phyloP scores from a whole-genome alignment of 2,329 filamentous ascomycete species.

The Trichocomaceae sp. region DNA sequence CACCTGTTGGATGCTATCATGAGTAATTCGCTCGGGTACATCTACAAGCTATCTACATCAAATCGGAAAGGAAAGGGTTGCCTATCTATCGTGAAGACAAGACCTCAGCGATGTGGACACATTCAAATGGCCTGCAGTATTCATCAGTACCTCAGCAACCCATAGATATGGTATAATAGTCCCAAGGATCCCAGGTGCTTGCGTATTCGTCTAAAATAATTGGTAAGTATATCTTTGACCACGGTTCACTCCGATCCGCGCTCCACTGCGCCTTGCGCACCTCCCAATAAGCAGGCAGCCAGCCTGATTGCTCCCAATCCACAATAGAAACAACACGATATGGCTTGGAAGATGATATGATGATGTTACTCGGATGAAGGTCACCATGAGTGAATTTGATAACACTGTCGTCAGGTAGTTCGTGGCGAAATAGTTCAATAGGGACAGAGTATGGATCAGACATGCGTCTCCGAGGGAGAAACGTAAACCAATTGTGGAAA shows the following conservation, averaged over 20 bases:
- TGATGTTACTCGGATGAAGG: slow-evolving; percentile 27
- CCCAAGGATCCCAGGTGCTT: slow-evolving; percentile 25
- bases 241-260: neutral
- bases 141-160: slow-evolving; percentile 11
- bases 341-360: slow-evolving; percentile 20
- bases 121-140: too few species aligned
- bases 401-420: slow-evolving; percentile 22
- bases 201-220: slow-evolving; percentile 25
- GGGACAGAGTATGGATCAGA: slow-evolving; percentile 12
- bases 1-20: too few species aligned
- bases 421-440: slow-evolving; percentile 15
- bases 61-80: too few species aligned
- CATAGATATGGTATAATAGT: slow-evolving; percentile 23
- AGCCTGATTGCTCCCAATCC: slow-evolving; percentile 28
- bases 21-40: too few species aligned
- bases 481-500: slow-evolving; percentile 25
- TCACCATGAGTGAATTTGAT: slow-evolving; percentile 33
- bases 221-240: slow-evolving; percentile 21
- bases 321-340: slow-evolving; percentile 22
- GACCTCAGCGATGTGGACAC: too few species aligned
- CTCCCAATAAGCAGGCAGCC: slow-evolving; percentile 31
- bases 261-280: slow-evolving; percentile 28
- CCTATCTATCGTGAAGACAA: too few species aligned
- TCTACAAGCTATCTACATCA: too few species aligned
- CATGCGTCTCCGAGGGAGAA: slow-evolving; percentile 16